These are phyloP conservation scores for Durotheca rogersii DNA, from an alignment of 495 filamentous ascomycete species.

Conservation along the genomic window DNA sequence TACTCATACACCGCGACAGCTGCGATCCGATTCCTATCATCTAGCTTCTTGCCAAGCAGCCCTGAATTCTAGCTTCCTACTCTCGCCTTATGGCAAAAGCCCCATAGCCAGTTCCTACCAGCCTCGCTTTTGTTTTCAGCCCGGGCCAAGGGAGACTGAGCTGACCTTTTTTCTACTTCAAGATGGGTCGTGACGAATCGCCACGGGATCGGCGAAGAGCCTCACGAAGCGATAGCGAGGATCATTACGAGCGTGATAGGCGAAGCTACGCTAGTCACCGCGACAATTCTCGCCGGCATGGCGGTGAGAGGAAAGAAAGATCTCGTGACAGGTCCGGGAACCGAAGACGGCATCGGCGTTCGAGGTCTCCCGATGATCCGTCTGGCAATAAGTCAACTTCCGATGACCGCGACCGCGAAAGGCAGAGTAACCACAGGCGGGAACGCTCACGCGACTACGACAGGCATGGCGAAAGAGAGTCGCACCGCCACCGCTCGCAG, in stretches of 20 bases:
- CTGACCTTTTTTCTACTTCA: background rate
- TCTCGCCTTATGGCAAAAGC: too few relatives aligned
- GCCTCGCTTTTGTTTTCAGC: constrained; percentile 13
- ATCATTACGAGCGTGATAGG: constrained; percentile 23
- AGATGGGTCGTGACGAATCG: constrained; percentile 23
- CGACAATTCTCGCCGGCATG: constrained; percentile 26
- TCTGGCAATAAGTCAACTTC: constrained; percentile 38
- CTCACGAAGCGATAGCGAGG: constrained; percentile 25
- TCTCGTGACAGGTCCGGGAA: constrained; percentile 34
- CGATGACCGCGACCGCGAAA: constrained; percentile 25
- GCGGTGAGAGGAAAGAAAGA: constrained; percentile 23
- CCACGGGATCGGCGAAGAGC: constrained; percentile 7
- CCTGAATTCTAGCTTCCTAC: too few relatives aligned
- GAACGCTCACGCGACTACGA: constrained; percentile 26
- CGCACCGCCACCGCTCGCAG: constrained; percentile 20
- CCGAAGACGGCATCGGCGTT: constrained; percentile 36
- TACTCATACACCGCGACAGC: too few relatives aligned
- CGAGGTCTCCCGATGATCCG: constrained; percentile 38
- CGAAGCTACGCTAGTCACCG: constrained; percentile 22
- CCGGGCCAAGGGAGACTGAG: background rate
- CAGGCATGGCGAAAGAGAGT: constrained; percentile 12
- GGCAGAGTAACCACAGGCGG: constrained; percentile 16
- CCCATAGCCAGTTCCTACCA: too few relatives aligned
- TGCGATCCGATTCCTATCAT: too few relatives aligned
- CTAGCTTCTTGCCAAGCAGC: background rate